Conservation (phyloP, 2,329 filamentous ascomycete genomes). For the Verticillium zaregamsianum region DNA sequence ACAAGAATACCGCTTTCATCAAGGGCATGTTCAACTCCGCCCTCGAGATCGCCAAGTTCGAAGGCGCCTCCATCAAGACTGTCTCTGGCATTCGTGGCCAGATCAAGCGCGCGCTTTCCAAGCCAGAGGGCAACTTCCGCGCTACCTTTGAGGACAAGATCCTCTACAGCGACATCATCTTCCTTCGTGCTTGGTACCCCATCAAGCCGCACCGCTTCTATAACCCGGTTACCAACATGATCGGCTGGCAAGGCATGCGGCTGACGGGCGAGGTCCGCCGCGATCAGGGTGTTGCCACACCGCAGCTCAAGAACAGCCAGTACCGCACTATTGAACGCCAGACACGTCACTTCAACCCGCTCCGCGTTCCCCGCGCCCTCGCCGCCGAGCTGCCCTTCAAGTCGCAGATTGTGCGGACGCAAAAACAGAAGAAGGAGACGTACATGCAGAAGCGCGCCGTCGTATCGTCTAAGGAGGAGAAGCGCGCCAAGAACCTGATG, state of each 20-base stretch:
- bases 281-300: conserved; percentile 70
- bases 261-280: conserved; percentile 87
- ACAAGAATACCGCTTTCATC: conserved; percentile 98
- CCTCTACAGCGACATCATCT: conserved; percentile 92
- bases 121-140: conserved; percentile 92
- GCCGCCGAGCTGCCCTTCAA: conserved; percentile 87
- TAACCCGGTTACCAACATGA: conserved; percentile 89
- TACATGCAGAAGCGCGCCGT: conserved; percentile 96
- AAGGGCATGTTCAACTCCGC: conserved; percentile 96
- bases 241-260: conserved; percentile 92
- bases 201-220: conserved; percentile 95
- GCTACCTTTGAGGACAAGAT: conserved; percentile 99
- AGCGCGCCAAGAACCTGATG: conserved; percentile 81
- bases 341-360: conserved; percentile 72
- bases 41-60: conserved; percentile 96
- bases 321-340: conserved; percentile 69
- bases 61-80: conserved; percentile 91
- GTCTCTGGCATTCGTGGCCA: conserved; percentile 94
- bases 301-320: conserved; percentile 75
- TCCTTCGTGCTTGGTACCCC: conserved; percentile 94
- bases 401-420: conserved; percentile 80
- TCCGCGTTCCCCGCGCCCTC: conserved; percentile 72
- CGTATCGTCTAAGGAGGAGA: conserved; percentile 81
- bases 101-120: conserved; percentile 91
- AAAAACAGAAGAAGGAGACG: conserved; percentile 73